phyloP scores from a whole-genome alignment of 2,329 filamentous ascomycete genomes.

The Meredithiella fracta region DNA sequence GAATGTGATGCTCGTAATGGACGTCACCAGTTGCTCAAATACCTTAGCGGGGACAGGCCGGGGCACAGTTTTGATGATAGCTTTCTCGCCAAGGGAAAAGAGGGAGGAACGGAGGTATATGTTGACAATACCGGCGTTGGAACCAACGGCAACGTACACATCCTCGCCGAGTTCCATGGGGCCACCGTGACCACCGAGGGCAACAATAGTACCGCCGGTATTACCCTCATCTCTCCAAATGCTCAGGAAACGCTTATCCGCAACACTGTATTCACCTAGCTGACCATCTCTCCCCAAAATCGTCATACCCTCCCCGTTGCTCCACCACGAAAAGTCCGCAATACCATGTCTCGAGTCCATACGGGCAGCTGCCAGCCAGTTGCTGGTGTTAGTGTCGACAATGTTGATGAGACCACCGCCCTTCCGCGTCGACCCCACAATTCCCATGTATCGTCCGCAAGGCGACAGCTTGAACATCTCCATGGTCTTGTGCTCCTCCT shows the following conservation, averaged over 20 bases:
- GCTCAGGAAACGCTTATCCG: conserved; percentile 50
- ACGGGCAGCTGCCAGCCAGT: conserved; percentile 73
- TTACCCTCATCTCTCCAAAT: conserved; percentile 85
- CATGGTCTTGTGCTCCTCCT: conserved; percentile 76
- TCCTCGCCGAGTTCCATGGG: conserved; percentile 53
- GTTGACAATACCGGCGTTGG: conserved; percentile 75
- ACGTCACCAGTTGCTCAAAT: conserved; percentile 76
- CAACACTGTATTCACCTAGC: conserved; percentile 73
- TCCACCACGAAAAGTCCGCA: conserved; percentile 88
- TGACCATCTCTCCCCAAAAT: conserved; percentile 77
- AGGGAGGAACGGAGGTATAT: conserved; percentile 71
- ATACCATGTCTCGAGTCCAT: conserved; percentile 71
- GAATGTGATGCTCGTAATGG: conserved; percentile 64
- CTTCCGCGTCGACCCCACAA: conserved; percentile 65
- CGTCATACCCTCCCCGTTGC: conserved; percentile 61
- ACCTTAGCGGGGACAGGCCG: conserved; percentile 55
- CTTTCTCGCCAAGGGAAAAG: conserved; percentile 25
- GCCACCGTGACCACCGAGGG: conserved; percentile 54
- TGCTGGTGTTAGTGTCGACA: conserved; percentile 59
- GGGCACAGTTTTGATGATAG: conserved; percentile 34
- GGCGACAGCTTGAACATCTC: conserved; percentile 79
- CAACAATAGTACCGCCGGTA: conserved; percentile 67
- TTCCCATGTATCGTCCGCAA: conserved; percentile 68
- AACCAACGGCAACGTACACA: conserved; percentile 78
- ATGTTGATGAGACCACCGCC: conserved; percentile 81